These are phyloP conservation scores for Sungouiozyma intestinalis DNA, from an alignment of 805 yeast species.

Conservation along the genomic window DNA sequence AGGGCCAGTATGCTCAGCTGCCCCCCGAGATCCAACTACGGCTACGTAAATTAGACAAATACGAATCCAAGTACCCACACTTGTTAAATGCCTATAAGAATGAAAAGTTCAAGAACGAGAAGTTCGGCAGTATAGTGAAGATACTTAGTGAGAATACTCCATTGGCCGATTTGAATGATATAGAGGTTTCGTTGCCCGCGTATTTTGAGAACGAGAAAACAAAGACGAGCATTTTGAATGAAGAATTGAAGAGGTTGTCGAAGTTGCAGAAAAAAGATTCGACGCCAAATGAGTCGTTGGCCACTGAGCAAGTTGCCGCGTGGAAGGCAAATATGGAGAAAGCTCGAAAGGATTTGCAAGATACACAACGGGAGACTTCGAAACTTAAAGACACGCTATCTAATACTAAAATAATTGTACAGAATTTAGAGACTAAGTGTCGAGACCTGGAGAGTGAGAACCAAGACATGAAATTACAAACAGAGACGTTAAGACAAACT, in stretches of 20 bases:
- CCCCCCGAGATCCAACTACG: constrained; percentile 51
- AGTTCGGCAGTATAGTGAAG: constrained; percentile 54
- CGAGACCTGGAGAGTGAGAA: constrained; percentile 3
- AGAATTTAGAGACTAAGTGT: constrained; percentile 3
- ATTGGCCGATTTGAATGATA: constrained; percentile 60
- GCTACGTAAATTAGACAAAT: constrained; percentile 67
- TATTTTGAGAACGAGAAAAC: constrained; percentile 54
- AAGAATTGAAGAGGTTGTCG: constrained; percentile 47
- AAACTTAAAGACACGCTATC: constrained; percentile 6
- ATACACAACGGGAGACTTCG: constrained; percentile 7
- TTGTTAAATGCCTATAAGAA: constrained; percentile 74
- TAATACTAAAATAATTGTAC: constrained; percentile 21
- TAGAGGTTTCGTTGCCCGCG: constrained; percentile 56
- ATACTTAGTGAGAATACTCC: constrained; percentile 76
- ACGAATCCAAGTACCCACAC: constrained; percentile 84
- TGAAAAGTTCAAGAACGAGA: constrained; percentile 58
- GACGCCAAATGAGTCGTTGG: background rate
- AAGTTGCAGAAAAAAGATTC: constrained; percentile 7
- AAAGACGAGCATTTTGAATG: constrained; percentile 49
- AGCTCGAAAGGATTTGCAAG: background rate
- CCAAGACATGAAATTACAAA: constrained; percentile 3
- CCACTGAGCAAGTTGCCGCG: background rate
- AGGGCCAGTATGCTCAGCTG: constrained; percentile 28
- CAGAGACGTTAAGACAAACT: background rate
- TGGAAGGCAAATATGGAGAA: background rate